Evolutionary conservation across 1,284 basidiomycete genomes (phyloP).

Genomic region (Dichomitus squalens): DNA sequence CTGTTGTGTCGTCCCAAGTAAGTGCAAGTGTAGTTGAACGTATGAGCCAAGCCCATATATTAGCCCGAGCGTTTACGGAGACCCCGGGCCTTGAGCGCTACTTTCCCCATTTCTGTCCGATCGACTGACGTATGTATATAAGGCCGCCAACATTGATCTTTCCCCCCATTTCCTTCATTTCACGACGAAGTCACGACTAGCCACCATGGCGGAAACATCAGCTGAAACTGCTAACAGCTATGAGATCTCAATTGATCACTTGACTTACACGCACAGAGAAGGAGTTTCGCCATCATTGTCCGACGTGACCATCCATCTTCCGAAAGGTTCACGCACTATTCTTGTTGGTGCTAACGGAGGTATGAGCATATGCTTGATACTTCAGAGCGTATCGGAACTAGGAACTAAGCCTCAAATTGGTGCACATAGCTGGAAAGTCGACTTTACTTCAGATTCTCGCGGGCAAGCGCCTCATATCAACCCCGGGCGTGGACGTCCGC

Average conservation of each 20-base stretch:
- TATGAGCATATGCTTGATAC: conserved; percentile 32
- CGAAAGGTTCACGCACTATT: conserved; percentile 78
- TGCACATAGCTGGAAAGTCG: conserved; percentile 82
- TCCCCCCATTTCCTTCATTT: not conserved
- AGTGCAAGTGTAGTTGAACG: too few species aligned
- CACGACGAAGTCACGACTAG: not conserved
- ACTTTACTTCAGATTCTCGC: conserved; percentile 94
- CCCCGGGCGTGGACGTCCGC: conserved; percentile 60
- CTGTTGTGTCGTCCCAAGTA: too few species aligned
- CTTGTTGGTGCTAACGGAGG: conserved; percentile 93
- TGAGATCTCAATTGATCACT: conserved; percentile 54
- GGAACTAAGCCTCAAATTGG: too few species aligned
- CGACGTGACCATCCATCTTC: conserved; percentile 69
- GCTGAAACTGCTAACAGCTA: conserved; percentile 5
- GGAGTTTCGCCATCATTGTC: conserved; percentile 52
- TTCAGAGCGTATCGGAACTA: too few species aligned
- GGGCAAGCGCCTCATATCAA: conserved; percentile 82
- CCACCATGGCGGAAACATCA: not conserved
- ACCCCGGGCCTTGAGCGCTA: too few species aligned
- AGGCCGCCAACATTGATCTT: too few species aligned
- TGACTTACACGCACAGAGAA: conserved; percentile 66
- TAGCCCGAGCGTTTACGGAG: too few species aligned
- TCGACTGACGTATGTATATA: too few species aligned
- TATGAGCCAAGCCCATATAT: too few species aligned
- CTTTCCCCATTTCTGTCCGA: too few species aligned